Evolutionary conservation across 2,329 filamentous ascomycete species (phyloP).

Genomic region (Diaporthe caulivora): DNA sequence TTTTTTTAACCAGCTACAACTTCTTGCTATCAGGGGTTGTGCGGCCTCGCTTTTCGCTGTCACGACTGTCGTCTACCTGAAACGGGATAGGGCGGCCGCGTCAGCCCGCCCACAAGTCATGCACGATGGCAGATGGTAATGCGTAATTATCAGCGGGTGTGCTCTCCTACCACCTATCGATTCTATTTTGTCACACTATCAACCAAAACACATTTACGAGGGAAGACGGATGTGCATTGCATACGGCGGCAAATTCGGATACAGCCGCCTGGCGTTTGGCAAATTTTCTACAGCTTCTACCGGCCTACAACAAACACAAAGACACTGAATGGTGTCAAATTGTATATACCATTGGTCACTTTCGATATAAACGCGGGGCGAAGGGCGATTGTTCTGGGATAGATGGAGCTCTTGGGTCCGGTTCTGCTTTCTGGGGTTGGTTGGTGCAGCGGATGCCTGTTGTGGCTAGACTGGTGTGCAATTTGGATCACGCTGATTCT

Average conservation of each 20-base stretch:
- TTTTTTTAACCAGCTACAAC: conserved; percentile 8
- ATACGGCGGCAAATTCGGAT: conserved; percentile 35
- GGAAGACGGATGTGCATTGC: conserved; percentile 34
- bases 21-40: not conserved
- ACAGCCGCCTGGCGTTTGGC: conserved; percentile 38
- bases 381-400: conserved; percentile 29
- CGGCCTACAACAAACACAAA: conserved; percentile 27
- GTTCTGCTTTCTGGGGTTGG: conserved; percentile 10
- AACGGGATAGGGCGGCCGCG: conserved; percentile 8
- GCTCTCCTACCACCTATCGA: conserved; percentile 16
- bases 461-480: conserved; percentile 30
- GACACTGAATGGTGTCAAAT: conserved; percentile 16
- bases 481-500: conserved; percentile 23
- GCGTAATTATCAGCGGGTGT: conserved; percentile 37
- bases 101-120: conserved; percentile 18
- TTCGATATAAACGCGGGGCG: conserved; percentile 26
- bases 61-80: not conserved
- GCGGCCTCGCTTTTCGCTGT: conserved; percentile 19
- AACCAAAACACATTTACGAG: conserved; percentile 35
- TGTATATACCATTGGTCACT: conserved; percentile 35
- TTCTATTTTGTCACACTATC: conserved; percentile 32
- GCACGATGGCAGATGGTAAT: conserved; percentile 38
- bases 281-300: conserved; percentile 24
- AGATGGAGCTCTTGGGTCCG: conserved; percentile 32
- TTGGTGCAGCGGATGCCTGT: not conserved